Evolutionary conservation across 306 rosid genomes (phyloP), one percentile per base, ranked within the genome.

Genomic region (Cicer judaicum): DNA sequence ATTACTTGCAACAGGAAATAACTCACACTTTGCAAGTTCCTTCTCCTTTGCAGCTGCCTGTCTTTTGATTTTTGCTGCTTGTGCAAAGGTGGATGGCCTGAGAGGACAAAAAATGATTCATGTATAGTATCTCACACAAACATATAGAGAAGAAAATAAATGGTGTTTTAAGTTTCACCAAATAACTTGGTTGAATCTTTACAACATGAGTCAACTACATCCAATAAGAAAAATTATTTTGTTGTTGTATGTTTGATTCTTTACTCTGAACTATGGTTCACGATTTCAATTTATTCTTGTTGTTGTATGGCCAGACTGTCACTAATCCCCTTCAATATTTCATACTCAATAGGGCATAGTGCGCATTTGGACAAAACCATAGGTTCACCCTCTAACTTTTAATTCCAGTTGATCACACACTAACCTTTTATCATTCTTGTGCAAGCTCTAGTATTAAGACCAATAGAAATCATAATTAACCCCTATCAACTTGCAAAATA

Each of bases 11-110:
- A 68, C 66, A 21, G 10, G 76, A 77, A 82, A 40, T 75, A 80
- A 55, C 95, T 88, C 73, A 88, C 98, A 81, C 52, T 90, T 92
- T 13, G 83, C 74, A 69, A 92, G 90, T 82, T 94, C 97, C 89
- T 80, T 94, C 89, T 94, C 99, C 85, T 92, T 94, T 14, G 87
- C 79, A 70, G 85, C 88, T 40, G 96, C 99, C 63, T 64, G 24
- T 74, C 99, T 94, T 83, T 84, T 84, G 75, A 92, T 91, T 56
- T 90, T 89, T 8, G 99, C 92, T 34, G 95, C 96, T 81, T 90
- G 99, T 7, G 96, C 96, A 75, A 92, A 94, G 40, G 96, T 94
- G 24, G 96, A 89, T 49, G 95, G 97, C 86, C 98, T 91, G 78
- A 70, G 75, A 70, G 60, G 44, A 76, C 68, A 79, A 41, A 73